Evolutionary conservation across 73 alveolate species (phyloP).

Genomic region (Paramecium sonneborni): DNA sequence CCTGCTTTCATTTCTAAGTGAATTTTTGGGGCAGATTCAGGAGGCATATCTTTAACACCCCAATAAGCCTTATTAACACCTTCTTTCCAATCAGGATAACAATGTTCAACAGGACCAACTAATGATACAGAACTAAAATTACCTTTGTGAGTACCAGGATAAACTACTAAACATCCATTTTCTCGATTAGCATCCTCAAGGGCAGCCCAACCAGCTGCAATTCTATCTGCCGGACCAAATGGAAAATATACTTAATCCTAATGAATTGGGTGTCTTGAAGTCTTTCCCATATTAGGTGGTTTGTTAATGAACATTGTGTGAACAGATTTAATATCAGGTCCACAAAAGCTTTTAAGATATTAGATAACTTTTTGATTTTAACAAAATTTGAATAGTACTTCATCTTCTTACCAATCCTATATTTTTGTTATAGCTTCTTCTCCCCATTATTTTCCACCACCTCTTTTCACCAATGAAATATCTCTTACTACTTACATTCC

Average conservation of each 20-base stretch:
- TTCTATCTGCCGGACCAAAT: conserved; percentile 72
- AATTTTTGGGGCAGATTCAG: background rate
- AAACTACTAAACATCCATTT: conserved; percentile 63
- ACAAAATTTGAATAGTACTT: conserved; percentile 48
- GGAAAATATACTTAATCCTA: conserved; percentile 67
- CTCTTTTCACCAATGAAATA: conserved; percentile 61
- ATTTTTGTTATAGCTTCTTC: conserved; percentile 61
- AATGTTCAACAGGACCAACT: conserved; percentile 54
- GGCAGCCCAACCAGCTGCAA: conserved; percentile 69
- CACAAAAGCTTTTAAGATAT: conserved; percentile 61
- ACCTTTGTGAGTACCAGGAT: conserved; percentile 68
- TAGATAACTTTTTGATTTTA: conserved; percentile 9
- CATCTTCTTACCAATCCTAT: conserved; percentile 66
- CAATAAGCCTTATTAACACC: conserved; percentile 71
- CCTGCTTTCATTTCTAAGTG: conserved; percentile 70
- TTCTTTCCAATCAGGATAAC: conserved; percentile 69
- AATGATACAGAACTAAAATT: background rate
- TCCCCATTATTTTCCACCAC: conserved; percentile 8
- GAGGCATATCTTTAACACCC: conserved; percentile 65
- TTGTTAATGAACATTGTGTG: conserved; percentile 69
- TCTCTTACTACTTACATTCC: conserved; percentile 68
- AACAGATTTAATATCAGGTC: conserved; percentile 60
- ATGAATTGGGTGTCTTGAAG: conserved; percentile 69
- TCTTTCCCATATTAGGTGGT: conserved; percentile 63
- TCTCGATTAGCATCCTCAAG: conserved; percentile 61